Conservation (phyloP, 2,329 filamentous ascomycete genomes). For the Pseudopyricularia cyperi region DNA sequence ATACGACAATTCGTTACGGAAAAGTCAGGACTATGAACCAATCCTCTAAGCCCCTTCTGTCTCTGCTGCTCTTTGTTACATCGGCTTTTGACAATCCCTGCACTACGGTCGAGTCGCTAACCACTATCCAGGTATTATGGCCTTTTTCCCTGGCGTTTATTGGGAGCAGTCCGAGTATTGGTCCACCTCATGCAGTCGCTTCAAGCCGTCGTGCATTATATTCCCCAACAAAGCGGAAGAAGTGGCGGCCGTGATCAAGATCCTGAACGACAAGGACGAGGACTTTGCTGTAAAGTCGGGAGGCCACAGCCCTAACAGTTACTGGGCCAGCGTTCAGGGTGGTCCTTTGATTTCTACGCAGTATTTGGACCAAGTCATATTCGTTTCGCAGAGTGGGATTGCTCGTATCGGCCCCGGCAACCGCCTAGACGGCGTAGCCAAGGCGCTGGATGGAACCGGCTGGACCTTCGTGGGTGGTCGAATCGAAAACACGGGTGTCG, state of each 20-base stretch:
- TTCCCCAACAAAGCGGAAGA: slow-evolving; percentile 8
- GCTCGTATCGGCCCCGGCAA: slow-evolving; percentile 21
- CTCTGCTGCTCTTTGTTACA: too few relatives aligned
- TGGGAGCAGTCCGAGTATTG: not conserved
- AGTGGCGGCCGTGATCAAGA: slow-evolving; percentile 6
- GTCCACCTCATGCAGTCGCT: slow-evolving; percentile 6
- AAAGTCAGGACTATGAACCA: too few relatives aligned
- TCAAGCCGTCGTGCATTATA: slow-evolving; percentile 11
- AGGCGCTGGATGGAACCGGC: slow-evolving; percentile 17
- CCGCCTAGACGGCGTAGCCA: slow-evolving; percentile 24
- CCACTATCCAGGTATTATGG: too few relatives aligned
- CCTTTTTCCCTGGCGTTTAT: too few relatives aligned
- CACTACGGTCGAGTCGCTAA: too few relatives aligned
- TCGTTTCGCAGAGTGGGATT: slow-evolving; percentile 18
- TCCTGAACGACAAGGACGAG: slow-evolving; percentile 8
- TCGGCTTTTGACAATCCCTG: too few relatives aligned
- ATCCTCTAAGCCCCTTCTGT: too few relatives aligned
- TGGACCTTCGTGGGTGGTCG: slow-evolving; percentile 20
- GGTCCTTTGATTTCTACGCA: slow-evolving; percentile 29
- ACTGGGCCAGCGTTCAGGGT: slow-evolving; percentile 24
- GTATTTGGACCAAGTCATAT: slow-evolving; percentile 20
- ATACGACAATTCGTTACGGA: too few relatives aligned
- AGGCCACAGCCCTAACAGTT: slow-evolving; percentile 33
- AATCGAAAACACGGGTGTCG: slow-evolving; percentile 20
- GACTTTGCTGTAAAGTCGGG: slow-evolving; percentile 32